Evolutionary conservation across 2,329 filamentous ascomycete genomes (phyloP).

Genomic region (Alternaria tenuissima): DNA sequence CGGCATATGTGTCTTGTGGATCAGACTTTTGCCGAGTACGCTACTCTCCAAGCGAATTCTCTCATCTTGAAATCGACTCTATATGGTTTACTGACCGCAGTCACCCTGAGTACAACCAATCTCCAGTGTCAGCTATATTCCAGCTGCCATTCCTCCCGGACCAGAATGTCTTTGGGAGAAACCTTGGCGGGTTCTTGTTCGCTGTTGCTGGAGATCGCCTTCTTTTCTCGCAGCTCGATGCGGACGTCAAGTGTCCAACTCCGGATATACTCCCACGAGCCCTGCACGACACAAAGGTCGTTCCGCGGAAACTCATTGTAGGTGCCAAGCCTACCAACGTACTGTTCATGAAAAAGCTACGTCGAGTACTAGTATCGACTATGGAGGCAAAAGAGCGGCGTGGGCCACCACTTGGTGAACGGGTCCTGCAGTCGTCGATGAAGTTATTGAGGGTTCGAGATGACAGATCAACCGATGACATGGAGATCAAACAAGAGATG

Average conservation of each 20-base stretch:
- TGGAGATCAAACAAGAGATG: conserved; percentile 36
- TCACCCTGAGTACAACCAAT: conserved; percentile 42
- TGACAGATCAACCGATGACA: conserved; percentile 24
- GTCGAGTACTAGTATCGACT: conserved; percentile 60
- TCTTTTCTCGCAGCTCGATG: conserved; percentile 58
- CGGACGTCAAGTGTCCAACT: conserved; percentile 34
- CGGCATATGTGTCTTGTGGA: conserved; percentile 51
- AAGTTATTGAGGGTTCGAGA: conserved; percentile 36
- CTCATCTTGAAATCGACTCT: conserved; percentile 38
- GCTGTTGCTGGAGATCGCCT: conserved; percentile 59
- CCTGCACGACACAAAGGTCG: conserved; percentile 18
- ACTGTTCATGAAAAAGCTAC: conserved; percentile 55
- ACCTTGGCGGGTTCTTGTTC: conserved; percentile 56
- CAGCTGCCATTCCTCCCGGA: conserved; percentile 35
- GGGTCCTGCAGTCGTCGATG: conserved; percentile 49
- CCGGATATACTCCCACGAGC: neutral
- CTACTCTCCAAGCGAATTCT: conserved; percentile 14
- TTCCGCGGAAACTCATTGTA: conserved; percentile 40
- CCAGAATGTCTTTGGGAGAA: conserved; percentile 48
- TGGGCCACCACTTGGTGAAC: conserved; percentile 41
- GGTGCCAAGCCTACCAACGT: conserved; percentile 45
- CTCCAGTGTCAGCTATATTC: conserved; percentile 40
- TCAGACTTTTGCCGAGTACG: conserved; percentile 48
- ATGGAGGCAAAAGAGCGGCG: conserved; percentile 45
- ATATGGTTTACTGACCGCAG: conserved; percentile 49